Base-by-base conservation (phyloP, 208 protist genomes). In the Acanthamoeba culbertsoni region DNA sequence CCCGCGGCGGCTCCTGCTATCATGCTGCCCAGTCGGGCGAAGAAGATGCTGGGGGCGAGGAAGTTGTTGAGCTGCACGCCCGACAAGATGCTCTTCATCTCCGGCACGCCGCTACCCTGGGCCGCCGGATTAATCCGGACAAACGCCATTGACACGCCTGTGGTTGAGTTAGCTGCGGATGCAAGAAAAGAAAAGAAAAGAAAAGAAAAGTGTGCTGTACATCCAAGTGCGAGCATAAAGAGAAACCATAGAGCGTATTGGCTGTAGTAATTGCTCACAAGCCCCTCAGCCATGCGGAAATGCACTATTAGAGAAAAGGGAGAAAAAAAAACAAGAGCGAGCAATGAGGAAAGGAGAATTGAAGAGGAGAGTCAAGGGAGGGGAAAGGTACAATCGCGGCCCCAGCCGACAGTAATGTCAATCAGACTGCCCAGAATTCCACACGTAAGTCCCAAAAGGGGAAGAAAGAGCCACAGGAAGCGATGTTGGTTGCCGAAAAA, bases 1-100 rank as follows among this genome's bases (percentile, higher is more conserved):
- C 62, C 45, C 14, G 40, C 86, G 12, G 48, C 1, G 7, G 48
- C 28, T 10, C n/a, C 48, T 33, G 59, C 33, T 2, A 62, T 79
- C 45, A 92, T 71, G 42, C 63, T 53, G 35, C 55, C 57, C 4
- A 92, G 42, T 23, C 40, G 28, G 18, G 48, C 86, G 14, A 92
- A 35, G 31, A 92, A 77, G 62, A 53, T 92, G 45, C 57, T 55
- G 28, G 62, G 63, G 10, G 62, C 43, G n/a, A 79, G 86, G 48
- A 63, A 92, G 26, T 53, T 77, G 43, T 77, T 92, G 45, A 92
- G 63, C 33, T 48, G 57, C 14, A 92, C 63, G 42, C 86, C 86
- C 16, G 86, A 92, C 8, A 92, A 42, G 14, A 92, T 92, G 46
- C 62, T 79, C 86, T 79, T 92, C 86, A 92, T 16, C 35, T 92